Base-by-base conservation (phyloP, 768 basidiomycete species). In the Crassisporium funariophilum region DNA sequence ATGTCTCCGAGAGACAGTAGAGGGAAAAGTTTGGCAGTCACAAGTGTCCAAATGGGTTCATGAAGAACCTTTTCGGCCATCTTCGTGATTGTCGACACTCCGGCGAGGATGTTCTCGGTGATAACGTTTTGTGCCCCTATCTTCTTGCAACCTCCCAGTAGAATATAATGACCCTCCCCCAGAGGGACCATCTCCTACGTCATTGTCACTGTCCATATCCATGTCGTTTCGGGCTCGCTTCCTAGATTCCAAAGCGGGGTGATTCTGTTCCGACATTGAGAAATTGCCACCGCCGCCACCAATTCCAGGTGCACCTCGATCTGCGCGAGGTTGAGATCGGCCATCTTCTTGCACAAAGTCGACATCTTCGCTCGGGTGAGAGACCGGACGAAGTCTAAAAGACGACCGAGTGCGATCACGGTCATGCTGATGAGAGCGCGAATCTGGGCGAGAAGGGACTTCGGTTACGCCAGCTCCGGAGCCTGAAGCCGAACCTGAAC, bases 181-280 rank as follows among this genome's bases (percentile, higher is more conserved):
- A 29, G 44, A 52, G 27, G 43, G 58, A 41, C 34, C 54, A 45
- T 45, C 64, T 20, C 58, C 69, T 53, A 68, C 72, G 61, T 78
- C 77, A 68, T 76, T 71, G 21, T 77, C 77, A 36, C 67, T 78
- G 45, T 83, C 82, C 38, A 78, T 70, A 33, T 86, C 84, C 81
- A 84, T 81, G 44, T 86, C 84, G 40, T 76, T 76, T 49, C 81
- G 73, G 52, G 68, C 73, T 46, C 84, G 75, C 60, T 83, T 86
- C 62, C 80, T 77, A 31, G 74, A 62, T 37, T 78, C 78, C 58
- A 68, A 55, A 60, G 66, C 53, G 46, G 70, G 64, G 25, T 65
- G 72, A 51, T 61, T 66, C 61, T 70, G 75, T 56, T 73, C 73
- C 53, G 70, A 59, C 50, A 62, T 50, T 49, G 62, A 49, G 41